phyloP scores from a whole-genome alignment of 208 protist species.

The Acanthamoeba castellanii region DNA sequence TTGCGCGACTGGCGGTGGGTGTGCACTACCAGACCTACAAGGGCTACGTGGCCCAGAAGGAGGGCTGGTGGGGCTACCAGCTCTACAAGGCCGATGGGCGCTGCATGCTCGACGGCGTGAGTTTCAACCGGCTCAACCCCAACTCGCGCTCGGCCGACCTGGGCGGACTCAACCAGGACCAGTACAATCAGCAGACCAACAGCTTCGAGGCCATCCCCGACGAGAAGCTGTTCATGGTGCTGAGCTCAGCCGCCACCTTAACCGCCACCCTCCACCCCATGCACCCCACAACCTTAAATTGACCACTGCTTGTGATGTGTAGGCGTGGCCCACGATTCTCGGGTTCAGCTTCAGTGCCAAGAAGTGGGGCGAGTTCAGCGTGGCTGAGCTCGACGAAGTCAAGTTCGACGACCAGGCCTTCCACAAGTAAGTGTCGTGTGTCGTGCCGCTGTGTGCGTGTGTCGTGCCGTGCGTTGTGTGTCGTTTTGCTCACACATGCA shows the following conservation, averaged over 20 bases:
- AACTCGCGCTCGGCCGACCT: not conserved
- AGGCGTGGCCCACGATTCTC: slow-evolving; percentile 20
- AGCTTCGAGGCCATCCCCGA: slow-evolving; percentile 28
- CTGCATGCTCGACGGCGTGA: slow-evolving; percentile 21
- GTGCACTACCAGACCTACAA: not conserved
- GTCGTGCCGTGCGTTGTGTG: not conserved
- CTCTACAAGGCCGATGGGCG: slow-evolving; percentile 43
- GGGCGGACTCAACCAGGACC: not conserved
- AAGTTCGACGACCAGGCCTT: slow-evolving; percentile 12
- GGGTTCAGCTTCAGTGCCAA: slow-evolving; percentile 14
- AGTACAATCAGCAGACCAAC: slow-evolving; percentile 47
- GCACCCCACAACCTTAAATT: too few species aligned
- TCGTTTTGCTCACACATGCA: too few species aligned
- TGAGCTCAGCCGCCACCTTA: too few species aligned
- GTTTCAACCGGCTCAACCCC: slow-evolving; percentile 59
- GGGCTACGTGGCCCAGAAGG: not conserved
- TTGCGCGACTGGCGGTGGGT: not conserved
- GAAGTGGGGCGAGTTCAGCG: slow-evolving; percentile 17
- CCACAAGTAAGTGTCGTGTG: not conserved
- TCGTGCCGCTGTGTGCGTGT: not conserved
- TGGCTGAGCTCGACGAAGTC: not conserved
- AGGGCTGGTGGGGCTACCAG: not conserved
- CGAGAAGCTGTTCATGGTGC: not conserved
- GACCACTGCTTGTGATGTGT: too few species aligned
- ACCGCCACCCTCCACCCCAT: too few species aligned